These are phyloP conservation scores for Astrephomene gubernaculifera DNA, from an alignment of 139 green algal species.

Conservation along the genomic window DNA sequence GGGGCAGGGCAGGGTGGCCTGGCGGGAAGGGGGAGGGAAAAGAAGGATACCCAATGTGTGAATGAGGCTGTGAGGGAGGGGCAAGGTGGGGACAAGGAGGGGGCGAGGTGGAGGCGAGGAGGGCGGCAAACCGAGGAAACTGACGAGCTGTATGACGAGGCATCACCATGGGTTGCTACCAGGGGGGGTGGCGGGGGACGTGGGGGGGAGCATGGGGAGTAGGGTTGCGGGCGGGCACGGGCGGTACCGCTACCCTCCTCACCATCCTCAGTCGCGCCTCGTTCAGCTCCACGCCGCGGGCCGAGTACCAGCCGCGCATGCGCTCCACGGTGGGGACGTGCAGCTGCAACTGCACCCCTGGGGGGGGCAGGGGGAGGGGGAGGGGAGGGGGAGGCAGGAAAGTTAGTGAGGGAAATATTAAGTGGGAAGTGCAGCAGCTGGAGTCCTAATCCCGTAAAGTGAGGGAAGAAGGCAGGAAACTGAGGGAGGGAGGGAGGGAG, in stretches of 20 bases:
- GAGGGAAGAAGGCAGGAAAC: no score
- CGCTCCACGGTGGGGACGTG: constrained; percentile 71
- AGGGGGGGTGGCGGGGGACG: background rate
- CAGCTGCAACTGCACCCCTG: constrained; percentile 62
- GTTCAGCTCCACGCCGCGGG: constrained; percentile 82
- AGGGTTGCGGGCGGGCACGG: no score
- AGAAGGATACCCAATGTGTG: background rate
- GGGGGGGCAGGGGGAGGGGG: background rate
- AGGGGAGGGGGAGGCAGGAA: background rate
- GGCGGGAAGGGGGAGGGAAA: background rate
- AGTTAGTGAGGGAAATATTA: background rate
- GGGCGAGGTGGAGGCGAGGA: background rate
- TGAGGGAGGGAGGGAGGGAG: background rate
- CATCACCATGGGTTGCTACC: no score
- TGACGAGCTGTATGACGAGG: background rate
- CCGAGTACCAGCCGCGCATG: constrained; percentile 75
- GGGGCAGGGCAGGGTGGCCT: constrained; percentile 60
- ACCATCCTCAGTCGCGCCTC: constrained; percentile 81
- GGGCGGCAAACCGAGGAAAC: background rate
- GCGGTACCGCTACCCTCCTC: background rate
- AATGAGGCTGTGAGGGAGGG: no score
- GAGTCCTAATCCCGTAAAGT: no score
- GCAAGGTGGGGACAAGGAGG: background rate
- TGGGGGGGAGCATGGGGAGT: no score
- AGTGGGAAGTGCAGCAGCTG: background rate